phyloP scores from a whole-genome alignment of 2,329 filamentous ascomycete genomes.

The Coniochaeta sp. region DNA sequence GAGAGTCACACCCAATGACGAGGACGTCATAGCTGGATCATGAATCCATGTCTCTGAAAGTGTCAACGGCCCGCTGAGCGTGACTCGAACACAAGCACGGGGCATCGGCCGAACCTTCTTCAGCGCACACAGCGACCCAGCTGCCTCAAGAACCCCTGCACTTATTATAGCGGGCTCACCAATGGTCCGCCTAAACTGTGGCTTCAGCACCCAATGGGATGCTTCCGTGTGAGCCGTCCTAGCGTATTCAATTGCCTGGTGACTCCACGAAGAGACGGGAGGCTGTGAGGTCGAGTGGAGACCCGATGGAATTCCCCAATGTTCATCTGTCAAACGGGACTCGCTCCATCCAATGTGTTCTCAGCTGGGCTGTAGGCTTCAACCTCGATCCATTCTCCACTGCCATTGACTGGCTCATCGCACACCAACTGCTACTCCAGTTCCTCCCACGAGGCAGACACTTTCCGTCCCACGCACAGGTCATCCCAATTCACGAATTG shows the following conservation, averaged over 20 bases:
- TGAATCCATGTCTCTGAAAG: background rate
- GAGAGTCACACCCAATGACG: background rate
- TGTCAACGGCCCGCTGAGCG: background rate
- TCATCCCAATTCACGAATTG: background rate
- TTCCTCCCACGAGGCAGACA: constrained; percentile 2
- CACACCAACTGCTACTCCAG: no score
- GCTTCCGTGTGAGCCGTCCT: background rate
- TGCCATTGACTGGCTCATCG: background rate
- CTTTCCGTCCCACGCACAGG: constrained; percentile 1
- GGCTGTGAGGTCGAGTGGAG: background rate
- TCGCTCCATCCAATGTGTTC: no score
- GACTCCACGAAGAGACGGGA: background rate
- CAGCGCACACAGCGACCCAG: background rate
- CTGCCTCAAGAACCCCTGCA: background rate
- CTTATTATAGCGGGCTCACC: background rate
- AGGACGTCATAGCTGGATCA: constrained; percentile 2
- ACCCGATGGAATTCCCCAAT: background rate
- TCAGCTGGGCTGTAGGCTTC: background rate
- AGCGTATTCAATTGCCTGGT: background rate
- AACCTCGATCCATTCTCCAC: background rate
- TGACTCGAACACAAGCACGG: background rate
- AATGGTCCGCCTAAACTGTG: background rate
- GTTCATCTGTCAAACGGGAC: no score
- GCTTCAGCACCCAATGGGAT: constrained; percentile 1
- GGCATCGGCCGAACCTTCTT: background rate